Evolutionary conservation across 2,329 filamentous ascomycete species (phyloP), one percentile per base, ranked within the genome.

Genomic region (Coleophoma cylindrospora): DNA sequence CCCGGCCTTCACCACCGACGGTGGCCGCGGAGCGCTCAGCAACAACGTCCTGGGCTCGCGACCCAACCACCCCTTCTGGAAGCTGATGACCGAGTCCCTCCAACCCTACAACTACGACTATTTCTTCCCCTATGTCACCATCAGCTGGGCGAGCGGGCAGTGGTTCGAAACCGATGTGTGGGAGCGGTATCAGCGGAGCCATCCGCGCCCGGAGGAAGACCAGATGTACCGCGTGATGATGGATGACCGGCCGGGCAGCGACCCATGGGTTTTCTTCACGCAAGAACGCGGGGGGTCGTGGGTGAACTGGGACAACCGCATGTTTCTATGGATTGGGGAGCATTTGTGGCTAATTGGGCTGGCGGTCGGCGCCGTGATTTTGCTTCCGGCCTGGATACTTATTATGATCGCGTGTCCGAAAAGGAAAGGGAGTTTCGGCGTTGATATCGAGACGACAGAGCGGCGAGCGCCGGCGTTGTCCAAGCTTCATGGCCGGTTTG

Each of bases 31-130:
- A 14, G 58, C 62, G 3, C 56, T 68, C 14, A 62, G 58, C 58
- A 89, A 89, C 70, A 85, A 89, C 62, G 84, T 81, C 45, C 86
- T 88, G 78, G 85, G 82, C 48, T 71, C 81, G 21, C 72, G 84
- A 3, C 83, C 84, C 6, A 75, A 80, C 53, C 86, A 89, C 60
- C 83, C 83, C 0, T 88, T 86, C 72, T 89, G 86, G 73, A 71
- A 81, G 49, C 75, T 79, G 46, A 78, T 86, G 36, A 86, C 86
- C 52, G 77, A 86, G 55, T 74, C 77, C 9, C 68, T 89, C 15
- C 74, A 80, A 47, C 68, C 76, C 21, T 88, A 86, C 65, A 78
- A 87, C 64, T 79, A 80, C 61, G 79, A 78, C 58, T 89, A 83
- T 81, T 64, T 84, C 10, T 70, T 89, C 33, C 84, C 85, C 0